phyloP scores from a whole-genome alignment of 306 rosid genomes.

The Quercus dentata region DNA sequence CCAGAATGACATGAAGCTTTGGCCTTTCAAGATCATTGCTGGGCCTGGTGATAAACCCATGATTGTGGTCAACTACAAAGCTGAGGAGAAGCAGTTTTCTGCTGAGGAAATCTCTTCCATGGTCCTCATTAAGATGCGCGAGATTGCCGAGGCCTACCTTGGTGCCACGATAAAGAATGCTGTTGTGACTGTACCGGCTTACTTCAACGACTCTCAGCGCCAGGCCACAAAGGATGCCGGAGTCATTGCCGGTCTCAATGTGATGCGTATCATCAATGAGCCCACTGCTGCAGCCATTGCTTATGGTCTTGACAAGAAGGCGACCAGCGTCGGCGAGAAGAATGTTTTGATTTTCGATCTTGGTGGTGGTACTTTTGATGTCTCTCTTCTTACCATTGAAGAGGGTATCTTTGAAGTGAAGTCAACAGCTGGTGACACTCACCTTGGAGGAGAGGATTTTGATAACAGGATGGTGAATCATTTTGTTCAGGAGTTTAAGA shows the following conservation, averaged over 20 bases:
- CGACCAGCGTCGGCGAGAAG: constrained; percentile 54
- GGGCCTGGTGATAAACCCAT: constrained; percentile 66
- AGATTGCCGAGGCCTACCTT: constrained; percentile 81
- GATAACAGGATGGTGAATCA: constrained; percentile 77
- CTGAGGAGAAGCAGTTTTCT: constrained; percentile 53
- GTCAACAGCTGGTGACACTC: constrained; percentile 80
- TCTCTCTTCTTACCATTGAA: constrained; percentile 68
- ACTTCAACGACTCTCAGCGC: constrained; percentile 72
- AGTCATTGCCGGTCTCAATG: constrained; percentile 67
- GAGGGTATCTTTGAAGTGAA: constrained; percentile 73
- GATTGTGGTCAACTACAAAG: constrained; percentile 59
- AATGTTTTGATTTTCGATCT: constrained; percentile 63
- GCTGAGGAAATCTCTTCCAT: constrained; percentile 72
- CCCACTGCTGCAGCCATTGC: constrained; percentile 80
- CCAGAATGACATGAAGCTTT: constrained; percentile 66
- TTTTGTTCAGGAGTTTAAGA: constrained; percentile 76
- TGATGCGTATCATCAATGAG: constrained; percentile 59
- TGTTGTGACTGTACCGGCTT: constrained; percentile 79
- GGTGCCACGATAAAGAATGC: constrained; percentile 65
- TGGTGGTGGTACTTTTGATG: constrained; percentile 66
- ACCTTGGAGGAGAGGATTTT: constrained; percentile 85
- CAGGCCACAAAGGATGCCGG: constrained; percentile 77
- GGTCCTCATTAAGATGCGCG: constrained; percentile 78
- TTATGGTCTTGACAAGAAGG: constrained; percentile 68
- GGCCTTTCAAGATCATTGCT: constrained; percentile 66